These are phyloP conservation scores for Populus hybrid DNA, from an alignment of 441 rosid species.

Conservation along the genomic window DNA sequence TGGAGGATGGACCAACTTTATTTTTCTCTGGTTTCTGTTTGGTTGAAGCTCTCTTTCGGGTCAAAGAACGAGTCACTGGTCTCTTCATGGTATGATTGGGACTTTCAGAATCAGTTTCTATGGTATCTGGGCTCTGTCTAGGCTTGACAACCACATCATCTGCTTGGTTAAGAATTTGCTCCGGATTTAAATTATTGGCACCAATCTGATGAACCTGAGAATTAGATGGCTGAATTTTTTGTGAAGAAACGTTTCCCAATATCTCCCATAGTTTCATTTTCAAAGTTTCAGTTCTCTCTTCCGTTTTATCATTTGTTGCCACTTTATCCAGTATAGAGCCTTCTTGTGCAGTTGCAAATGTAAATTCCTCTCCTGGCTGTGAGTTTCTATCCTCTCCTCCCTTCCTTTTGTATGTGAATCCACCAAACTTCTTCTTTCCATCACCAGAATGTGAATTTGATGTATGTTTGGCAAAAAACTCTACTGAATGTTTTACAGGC, in stretches of 20 bases:
- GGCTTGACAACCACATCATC: constrained; percentile 34
- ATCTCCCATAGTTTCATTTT: constrained; percentile 78
- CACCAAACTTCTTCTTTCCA: constrained; percentile 30
- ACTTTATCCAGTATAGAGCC: constrained; percentile 31
- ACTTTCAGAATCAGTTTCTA: constrained; percentile 76
- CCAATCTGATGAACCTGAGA: constrained; percentile 35
- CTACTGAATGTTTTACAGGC: constrained; percentile 29
- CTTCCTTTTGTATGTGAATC: constrained; percentile 36
- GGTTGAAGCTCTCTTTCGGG: constrained; percentile 36
- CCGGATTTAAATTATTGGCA: constrained; percentile 31
- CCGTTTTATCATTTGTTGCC: constrained; percentile 32
- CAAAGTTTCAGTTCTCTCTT: constrained; percentile 54
- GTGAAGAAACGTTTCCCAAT: constrained; percentile 62
- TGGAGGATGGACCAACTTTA: constrained; percentile 35
- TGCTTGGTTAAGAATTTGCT: constrained; percentile 26
- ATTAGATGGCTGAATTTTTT: constrained; percentile 46
- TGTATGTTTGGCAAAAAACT: constrained; percentile 32
- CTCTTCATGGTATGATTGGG: constrained; percentile 47
- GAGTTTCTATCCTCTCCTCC: constrained; percentile 32
- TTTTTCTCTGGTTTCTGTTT: constrained; percentile 28
- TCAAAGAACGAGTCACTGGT: constrained; percentile 58
- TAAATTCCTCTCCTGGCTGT: constrained; percentile 43
- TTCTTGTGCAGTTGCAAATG: constrained; percentile 40
- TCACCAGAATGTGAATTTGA: constrained; percentile 36
- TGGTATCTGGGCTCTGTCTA: constrained; percentile 60